Base-by-base conservation (phyloP, 2,329 filamentous ascomycete genomes). In the Penicillium sp. region DNA sequence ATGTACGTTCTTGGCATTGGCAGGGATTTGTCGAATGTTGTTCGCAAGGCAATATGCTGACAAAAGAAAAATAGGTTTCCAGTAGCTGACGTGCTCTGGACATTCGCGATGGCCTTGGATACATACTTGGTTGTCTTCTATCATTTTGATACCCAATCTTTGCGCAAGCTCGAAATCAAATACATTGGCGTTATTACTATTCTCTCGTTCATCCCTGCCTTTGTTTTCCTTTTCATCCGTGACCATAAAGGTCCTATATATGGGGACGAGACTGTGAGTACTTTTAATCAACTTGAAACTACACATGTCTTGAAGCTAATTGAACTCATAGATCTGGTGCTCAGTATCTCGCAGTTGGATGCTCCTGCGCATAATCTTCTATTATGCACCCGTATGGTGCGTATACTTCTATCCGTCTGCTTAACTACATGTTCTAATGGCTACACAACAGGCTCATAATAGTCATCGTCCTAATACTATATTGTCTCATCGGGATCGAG, bases 321-420 rank as follows among this genome's bases (percentile, higher is more conserved):
- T 49, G 4, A 19, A 5, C 15, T 41, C 0, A 8, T 37, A 77
- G 73, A 59, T 75, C 7, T 76, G 74, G 74, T 76, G 74, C 52
- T 73, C 74, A n/a, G 71, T 76, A 43, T 67, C 72, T 37, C 73
- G 71, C 0, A 62, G 69, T 2, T 76, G 74, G 74, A 67, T 76
- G 23, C 40, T 74, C 7, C 69, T 70, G 55, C 69, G 73, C 6
- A 69, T 76, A 17, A 56, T 75, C 2, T 65, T 73, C 42, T 76
- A 76, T 59, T 76, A 76, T 38, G 69, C 61, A 3, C 73, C 73
- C 1, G 73, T 75, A 33, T 75, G 73, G 73, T 75, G 61, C 2
- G 67, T 55, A 15, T 17, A 19, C 8, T 17, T n/a, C 4, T 4
- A 9, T 10, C 7, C 9, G 1, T 12, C n/a, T 19, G 8, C 9